phyloP scores from a whole-genome alignment of 2,329 filamentous ascomycete species.

The Fusarium redolens region DNA sequence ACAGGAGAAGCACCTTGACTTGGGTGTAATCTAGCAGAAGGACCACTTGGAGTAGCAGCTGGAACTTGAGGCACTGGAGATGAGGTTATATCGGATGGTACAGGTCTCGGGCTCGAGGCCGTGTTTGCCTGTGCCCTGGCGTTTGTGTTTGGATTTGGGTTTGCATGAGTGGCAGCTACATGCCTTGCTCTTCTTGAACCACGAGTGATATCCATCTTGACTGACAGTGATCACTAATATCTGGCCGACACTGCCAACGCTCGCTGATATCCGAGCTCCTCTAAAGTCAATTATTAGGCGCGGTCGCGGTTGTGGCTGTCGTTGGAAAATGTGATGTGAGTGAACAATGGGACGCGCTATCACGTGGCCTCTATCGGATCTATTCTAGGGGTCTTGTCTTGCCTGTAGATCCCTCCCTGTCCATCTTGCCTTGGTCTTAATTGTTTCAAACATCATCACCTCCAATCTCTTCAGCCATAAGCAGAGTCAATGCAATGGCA shows the following conservation, averaged over 20 bases:
- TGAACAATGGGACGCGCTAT: conserved; percentile 24
- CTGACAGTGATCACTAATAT: neutral
- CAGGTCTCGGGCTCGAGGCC: conserved; percentile 25
- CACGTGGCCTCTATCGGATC: conserved; percentile 23
- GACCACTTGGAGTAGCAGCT: conserved; percentile 25
- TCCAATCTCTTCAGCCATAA: neutral
- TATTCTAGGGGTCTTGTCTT: neutral
- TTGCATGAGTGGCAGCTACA: conserved; percentile 33
- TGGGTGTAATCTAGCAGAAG: conserved; percentile 23
- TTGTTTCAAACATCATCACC: conserved; percentile 12
- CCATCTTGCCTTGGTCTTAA: neutral
- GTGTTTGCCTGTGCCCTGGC: conserved; percentile 7
- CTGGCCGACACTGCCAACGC: neutral
- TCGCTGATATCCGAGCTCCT: neutral
- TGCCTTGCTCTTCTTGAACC: conserved; percentile 35
- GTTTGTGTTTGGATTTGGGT: conserved; percentile 13
- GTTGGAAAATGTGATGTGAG: conserved; percentile 17
- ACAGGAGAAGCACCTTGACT: conserved; percentile 33
- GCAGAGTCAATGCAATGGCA: neutral
- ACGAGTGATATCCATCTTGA: conserved; percentile 35
- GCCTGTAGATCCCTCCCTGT: neutral
- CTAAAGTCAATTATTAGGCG: conserved; percentile 22
- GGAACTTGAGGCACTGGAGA: conserved; percentile 19
- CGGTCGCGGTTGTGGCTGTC: conserved; percentile 17
- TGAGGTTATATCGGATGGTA: conserved; percentile 24